Evolutionary conservation across 1,284 basidiomycete genomes (phyloP), one percentile per base, ranked within the genome.

Genomic region (Cryptococcus sp.): DNA sequence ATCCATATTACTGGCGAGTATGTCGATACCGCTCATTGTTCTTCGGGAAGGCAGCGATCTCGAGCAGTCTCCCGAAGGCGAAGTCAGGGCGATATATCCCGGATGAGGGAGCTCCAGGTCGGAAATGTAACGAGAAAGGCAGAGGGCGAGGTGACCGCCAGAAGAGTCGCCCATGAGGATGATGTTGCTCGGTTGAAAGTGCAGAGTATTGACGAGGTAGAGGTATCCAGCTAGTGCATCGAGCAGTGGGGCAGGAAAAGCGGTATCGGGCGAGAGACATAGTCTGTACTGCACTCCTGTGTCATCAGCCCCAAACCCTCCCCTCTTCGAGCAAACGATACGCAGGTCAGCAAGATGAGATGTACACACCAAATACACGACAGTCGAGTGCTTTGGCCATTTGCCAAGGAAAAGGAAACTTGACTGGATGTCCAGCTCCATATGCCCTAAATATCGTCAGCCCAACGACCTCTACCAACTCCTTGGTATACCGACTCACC

Each of bases 151-250:
- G 58, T 84, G 83, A 0, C 80, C 83, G 2, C 84, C 84, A 0
- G 84, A 82, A 46, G 79, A 80, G 58, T 85, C 83, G 28, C 83
- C 84, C 11, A 79, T 76, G 25, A 86, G 61, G 43, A 81, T 66
- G 45, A 85, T 78, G 56, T 81, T 79, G 51, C 72, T 73, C 1
- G 79, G 71, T 0, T 66, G 63, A 57, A 78, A 77, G 14, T 53
- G 50, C 1, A 40, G 32, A 19, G 22, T 31, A 83, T 84, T 0
- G 4, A 84, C 82, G 45, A 56, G 39, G 18, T 51, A 38, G 14
- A 38, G 23, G 19, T 53, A 56, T 11, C 38, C 54, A 6, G 52
- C 45, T 31, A 56, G 25, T 18, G 48, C 54, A 22, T 56, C 54
- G 10, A 56, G 39, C 7, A 56, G 19, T 2, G 54, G 54, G 1